Evolutionary conservation across 805 yeast genomes (phyloP).

Genomic region (Metschnikowia dekortorum): DNA sequence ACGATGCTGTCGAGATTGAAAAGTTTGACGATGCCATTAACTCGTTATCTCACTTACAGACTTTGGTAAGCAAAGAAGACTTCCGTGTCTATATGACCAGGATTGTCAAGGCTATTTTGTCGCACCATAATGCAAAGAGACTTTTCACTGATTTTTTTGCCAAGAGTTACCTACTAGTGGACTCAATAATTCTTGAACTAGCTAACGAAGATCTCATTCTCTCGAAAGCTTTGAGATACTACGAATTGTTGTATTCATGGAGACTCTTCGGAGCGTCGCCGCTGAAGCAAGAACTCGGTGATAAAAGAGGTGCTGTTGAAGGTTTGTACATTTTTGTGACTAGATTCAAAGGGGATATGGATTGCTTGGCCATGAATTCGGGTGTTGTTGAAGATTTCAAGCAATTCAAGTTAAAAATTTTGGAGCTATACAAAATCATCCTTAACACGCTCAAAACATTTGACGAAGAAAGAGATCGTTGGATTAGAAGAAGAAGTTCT

Average conservation of each 20-base stretch:
- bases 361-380: slow-evolving; percentile 13
- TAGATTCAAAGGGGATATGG: slow-evolving; percentile 27
- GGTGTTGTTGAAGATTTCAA: slow-evolving; percentile 22
- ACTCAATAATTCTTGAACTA: slow-evolving; percentile 27
- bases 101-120: slow-evolving; percentile 25
- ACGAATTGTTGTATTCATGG: slow-evolving; percentile 40
- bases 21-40: slow-evolving; percentile 11
- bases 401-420: slow-evolving; percentile 34
- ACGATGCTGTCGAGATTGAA: slow-evolving; percentile 11
- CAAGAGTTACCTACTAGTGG: slow-evolving; percentile 28
- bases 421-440: slow-evolving; percentile 40
- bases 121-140: slow-evolving; percentile 18
- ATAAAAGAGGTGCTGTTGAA: slow-evolving; percentile 43
- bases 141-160: slow-evolving; percentile 23
- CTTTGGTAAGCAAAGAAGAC: slow-evolving; percentile 5
- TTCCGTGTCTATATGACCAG: slow-evolving; percentile 20
- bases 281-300: slow-evolving; percentile 10
- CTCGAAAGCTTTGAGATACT: slow-evolving; percentile 27
- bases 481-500: slow-evolving; percentile 28
- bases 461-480: slow-evolving; percentile 30
- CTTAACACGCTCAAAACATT: slow-evolving; percentile 36
- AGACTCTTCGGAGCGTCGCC: slow-evolving; percentile 22
- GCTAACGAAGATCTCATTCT: slow-evolving; percentile 30
- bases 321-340: slow-evolving; percentile 35
- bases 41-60: slow-evolving; percentile 7